phyloP scores from a whole-genome alignment of 306 rosid species.

The Dicorynia guianensis region DNA sequence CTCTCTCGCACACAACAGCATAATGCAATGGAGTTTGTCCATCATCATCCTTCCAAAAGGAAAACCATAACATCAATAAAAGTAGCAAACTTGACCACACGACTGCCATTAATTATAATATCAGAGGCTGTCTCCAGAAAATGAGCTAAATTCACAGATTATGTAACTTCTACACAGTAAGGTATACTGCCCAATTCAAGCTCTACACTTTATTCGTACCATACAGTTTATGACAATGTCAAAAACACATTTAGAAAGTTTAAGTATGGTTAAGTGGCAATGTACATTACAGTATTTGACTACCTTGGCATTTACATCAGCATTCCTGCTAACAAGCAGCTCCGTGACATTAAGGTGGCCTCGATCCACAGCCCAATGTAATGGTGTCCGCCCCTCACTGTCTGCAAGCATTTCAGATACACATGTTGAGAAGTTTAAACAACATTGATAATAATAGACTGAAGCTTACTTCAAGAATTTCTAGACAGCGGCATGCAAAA shows the following conservation, averaged over 20 bases:
- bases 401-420: slow-evolving; percentile 60
- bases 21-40: slow-evolving; percentile 96
- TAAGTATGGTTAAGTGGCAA: not conserved
- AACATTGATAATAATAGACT: slow-evolving; percentile 18
- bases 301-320: slow-evolving; percentile 82
- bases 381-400: slow-evolving; percentile 95
- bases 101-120: slow-evolving; percentile 3
- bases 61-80: slow-evolving; percentile 37
- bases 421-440: slow-evolving; percentile 29
- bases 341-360: slow-evolving; percentile 77
- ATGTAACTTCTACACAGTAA: slow-evolving; percentile 22
- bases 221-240: slow-evolving; percentile 6
- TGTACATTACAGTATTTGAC: slow-evolving; percentile 6
- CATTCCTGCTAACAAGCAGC: slow-evolving; percentile 72
- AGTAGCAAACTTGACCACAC: not conserved
- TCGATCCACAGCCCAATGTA: slow-evolving; percentile 99
- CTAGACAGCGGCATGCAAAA: not conserved
- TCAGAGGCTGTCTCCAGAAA: slow-evolving; percentile 19
- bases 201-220: slow-evolving; percentile 8
- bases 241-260: slow-evolving; percentile 4
- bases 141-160: slow-evolving; percentile 5
- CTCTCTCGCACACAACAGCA: slow-evolving; percentile 87
- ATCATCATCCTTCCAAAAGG: slow-evolving; percentile 75
- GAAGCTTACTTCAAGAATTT: slow-evolving; percentile 23
- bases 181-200: slow-evolving; percentile 5